Conservation (phyloP, 352 stramenopile species). For the Phytopythium aichiense region DNA sequence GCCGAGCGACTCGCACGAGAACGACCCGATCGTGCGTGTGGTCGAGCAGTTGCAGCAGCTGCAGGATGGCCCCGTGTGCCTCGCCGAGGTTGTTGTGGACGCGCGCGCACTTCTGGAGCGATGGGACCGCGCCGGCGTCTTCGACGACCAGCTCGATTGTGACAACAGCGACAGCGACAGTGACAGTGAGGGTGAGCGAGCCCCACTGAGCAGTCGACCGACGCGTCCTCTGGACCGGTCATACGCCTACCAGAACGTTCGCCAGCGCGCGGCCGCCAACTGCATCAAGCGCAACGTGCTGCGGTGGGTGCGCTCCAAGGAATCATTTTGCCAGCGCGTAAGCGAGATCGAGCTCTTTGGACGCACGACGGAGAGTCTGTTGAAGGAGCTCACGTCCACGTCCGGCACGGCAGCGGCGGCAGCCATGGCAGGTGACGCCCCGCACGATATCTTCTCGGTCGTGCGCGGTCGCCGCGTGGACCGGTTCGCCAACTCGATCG, state of each 20-base stretch:
- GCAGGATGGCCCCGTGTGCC: slow-evolving; percentile 49
- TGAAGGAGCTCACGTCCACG: slow-evolving; percentile 40
- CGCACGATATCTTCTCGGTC: slow-evolving; percentile 40
- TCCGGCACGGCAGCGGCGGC: slow-evolving; percentile 9
- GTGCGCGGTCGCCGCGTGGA: slow-evolving; percentile 22
- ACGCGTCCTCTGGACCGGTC: slow-evolving; percentile 20
- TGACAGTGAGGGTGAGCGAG: slow-evolving; percentile 10
- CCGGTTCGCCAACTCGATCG: slow-evolving; percentile 30
- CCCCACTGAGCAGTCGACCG: neutral
- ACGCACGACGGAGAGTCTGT: slow-evolving; percentile 43
- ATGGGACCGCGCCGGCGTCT: slow-evolving; percentile 52
- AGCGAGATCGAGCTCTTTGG: slow-evolving; percentile 61
- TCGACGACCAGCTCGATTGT: slow-evolving; percentile 42
- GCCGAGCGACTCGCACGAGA: slow-evolving; percentile 34
- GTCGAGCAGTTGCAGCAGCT: slow-evolving; percentile 54
- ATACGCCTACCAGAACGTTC: slow-evolving; percentile 53
- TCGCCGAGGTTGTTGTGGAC: slow-evolving; percentile 49
- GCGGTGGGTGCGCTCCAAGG: slow-evolving; percentile 42
- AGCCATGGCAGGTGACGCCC: slow-evolving; percentile 3
- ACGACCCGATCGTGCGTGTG: slow-evolving; percentile 43
- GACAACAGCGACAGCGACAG: slow-evolving; percentile 17
- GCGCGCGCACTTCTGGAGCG: slow-evolving; percentile 38
- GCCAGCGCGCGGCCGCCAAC: slow-evolving; percentile 46
- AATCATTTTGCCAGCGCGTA: slow-evolving; percentile 48
- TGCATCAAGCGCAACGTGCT: slow-evolving; percentile 64